phyloP scores from a whole-genome alignment of 495 filamentous ascomycete genomes.

The Neurospora sp. region DNA sequence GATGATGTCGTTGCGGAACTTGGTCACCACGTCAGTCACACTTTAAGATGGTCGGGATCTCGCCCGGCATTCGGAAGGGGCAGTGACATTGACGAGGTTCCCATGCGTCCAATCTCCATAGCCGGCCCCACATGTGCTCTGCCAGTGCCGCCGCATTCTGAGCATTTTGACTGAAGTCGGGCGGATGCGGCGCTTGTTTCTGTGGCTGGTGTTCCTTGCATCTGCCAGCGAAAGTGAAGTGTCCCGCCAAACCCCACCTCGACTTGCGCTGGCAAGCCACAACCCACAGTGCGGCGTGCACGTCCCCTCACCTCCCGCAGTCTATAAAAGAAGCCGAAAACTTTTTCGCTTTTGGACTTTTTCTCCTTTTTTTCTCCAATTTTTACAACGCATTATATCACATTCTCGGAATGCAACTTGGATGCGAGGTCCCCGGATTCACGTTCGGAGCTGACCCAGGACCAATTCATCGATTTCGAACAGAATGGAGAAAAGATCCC shows the following conservation, averaged over 20 bases:
- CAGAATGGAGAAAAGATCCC: conserved; percentile 42
- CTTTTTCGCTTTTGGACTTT: conserved; percentile 15
- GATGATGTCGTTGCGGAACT: conserved; percentile 86
- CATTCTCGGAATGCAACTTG: conserved; percentile 38
- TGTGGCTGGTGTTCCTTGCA: neutral
- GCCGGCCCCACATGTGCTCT: neutral
- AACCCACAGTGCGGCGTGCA: neutral
- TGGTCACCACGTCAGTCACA: conserved; percentile 39
- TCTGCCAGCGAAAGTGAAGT: neutral
- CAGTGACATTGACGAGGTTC: neutral
- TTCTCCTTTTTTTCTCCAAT: conserved; percentile 29
- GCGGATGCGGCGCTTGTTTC: neutral
- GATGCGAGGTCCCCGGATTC: conserved; percentile 30
- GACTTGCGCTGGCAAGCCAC: neutral
- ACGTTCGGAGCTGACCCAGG: conserved; percentile 25
- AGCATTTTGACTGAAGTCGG: neutral
- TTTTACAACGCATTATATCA: conserved; percentile 45
- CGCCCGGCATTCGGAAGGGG: neutral
- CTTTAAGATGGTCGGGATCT: neutral
- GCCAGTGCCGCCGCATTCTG: neutral
- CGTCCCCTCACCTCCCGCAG: neutral
- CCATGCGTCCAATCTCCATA: neutral
- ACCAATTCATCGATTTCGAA: conserved; percentile 35
- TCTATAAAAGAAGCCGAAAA: conserved; percentile 7
- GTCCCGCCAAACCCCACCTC: neutral